Evolutionary conservation across 2,329 filamentous ascomycete species (phyloP).

Genomic region (Rutstroemia sp.): DNA sequence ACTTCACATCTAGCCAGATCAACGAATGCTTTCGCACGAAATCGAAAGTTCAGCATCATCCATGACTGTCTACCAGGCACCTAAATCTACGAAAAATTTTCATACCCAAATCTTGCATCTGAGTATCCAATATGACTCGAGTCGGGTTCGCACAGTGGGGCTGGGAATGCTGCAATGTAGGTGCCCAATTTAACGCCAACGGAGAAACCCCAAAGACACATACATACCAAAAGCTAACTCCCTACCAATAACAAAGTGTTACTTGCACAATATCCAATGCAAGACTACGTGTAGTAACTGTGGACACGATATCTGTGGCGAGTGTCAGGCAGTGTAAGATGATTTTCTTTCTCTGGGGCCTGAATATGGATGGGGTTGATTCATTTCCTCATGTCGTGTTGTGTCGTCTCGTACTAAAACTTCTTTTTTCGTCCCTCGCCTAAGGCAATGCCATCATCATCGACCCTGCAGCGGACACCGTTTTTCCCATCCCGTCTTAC

Average conservation of each 20-base stretch:
- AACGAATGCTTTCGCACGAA: no score
- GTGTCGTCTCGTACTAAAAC: background rate
- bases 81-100: background rate
- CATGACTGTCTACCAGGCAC: no score
- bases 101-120: background rate
- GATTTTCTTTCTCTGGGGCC: background rate
- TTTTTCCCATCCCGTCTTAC: no score
- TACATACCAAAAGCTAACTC: background rate
- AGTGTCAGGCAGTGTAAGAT: conserved; percentile 8
- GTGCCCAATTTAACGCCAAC: background rate
- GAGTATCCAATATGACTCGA: background rate
- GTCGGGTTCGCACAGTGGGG: conserved; percentile 2
- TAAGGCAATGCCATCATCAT: background rate
- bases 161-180: conserved; percentile 7
- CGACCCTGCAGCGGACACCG: no score
- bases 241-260: background rate
- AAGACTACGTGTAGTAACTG: conserved; percentile 5
- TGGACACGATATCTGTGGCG: conserved; percentile 1
- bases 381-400: background rate
- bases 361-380: background rate
- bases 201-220: background rate
- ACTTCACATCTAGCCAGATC: no score
- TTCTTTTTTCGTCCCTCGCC: background rate
- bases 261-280: conserved; percentile 3
- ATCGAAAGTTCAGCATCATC: no score